A percentile compares a stretch with the other conserved stretches of the same genome.
These are phyloP conservation scores for Plasmodium vinckei DNA, from an alignment of 169 alveolate species.

Conservation along the genomic window DNA sequence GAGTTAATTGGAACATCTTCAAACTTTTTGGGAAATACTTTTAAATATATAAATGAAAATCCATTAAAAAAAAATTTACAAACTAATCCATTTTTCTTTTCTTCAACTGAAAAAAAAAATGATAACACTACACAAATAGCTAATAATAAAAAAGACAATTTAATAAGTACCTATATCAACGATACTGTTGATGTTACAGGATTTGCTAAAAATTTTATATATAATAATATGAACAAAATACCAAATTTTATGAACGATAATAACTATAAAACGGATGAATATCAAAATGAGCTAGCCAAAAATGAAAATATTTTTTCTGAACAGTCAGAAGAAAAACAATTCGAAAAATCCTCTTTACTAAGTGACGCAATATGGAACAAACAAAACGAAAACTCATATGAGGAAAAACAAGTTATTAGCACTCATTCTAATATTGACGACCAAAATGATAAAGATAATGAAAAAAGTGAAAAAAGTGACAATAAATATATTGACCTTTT, in stretches of 20 bases:
- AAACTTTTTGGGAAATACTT: constrained; percentile 70
- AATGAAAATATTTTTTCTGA: constrained; percentile 1
- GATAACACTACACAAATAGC: neutral
- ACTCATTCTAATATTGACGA: neutral
- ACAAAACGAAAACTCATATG: neutral
- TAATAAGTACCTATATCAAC: neutral
- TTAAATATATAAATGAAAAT: constrained; percentile 76
- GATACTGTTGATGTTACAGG: constrained; percentile 58
- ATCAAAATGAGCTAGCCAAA: constrained; percentile 11
- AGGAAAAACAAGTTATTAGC: neutral
- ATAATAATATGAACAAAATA: constrained; percentile 54
- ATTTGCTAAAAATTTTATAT: constrained; percentile 56
- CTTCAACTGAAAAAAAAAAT: constrained; percentile 32
- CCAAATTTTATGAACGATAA: constrained; percentile 38
- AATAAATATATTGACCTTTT: constrained; percentile 46
- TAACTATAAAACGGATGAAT: constrained; percentile 5
- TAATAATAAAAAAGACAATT: constrained; percentile 2
- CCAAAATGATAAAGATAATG: neutral
- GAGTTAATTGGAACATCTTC: constrained; percentile 74
- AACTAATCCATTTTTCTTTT: constrained; percentile 49
- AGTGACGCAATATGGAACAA: neutral
- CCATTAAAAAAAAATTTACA: constrained; percentile 66
- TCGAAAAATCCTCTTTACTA: neutral
- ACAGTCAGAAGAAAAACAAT: neutral
- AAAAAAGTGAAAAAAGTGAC: neutral